These are phyloP conservation scores for Sporothrix luriei DNA, from an alignment of 2,329 filamentous ascomycete genomes.

Conservation along the genomic window DNA sequence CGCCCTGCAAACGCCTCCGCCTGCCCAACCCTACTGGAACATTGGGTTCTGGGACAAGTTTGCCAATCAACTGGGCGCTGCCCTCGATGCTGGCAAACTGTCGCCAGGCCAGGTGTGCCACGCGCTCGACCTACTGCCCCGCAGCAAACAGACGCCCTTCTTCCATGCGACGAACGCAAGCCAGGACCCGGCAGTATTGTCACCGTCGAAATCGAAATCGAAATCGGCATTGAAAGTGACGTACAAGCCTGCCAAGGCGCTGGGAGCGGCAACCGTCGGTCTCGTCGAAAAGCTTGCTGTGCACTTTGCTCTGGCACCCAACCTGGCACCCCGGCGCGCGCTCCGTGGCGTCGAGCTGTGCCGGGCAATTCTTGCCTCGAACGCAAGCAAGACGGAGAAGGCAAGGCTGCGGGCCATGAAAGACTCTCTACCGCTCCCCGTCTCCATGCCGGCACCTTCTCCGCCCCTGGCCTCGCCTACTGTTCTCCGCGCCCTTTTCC, in stretches of 20 bases:
- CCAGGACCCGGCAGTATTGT: background rate
- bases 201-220: background rate
- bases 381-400: conserved; percentile 33
- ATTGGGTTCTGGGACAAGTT: conserved; percentile 38
- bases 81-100: conserved; percentile 29
- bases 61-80: conserved; percentile 27
- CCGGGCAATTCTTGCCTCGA: conserved; percentile 39
- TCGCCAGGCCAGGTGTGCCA: conserved; percentile 29
- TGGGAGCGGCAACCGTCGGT: conserved; percentile 31
- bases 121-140: conserved; percentile 30
- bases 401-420: background rate
- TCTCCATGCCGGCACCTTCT: background rate
- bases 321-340: conserved; percentile 37
- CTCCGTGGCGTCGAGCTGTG: conserved; percentile 43
- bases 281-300: conserved; percentile 37
- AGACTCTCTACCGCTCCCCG: background rate
- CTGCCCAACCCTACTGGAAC: conserved; percentile 33
- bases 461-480: conserved; percentile 30
- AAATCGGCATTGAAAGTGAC: background rate
- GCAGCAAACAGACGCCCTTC: background rate
- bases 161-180: conserved; percentile 1
- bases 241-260: background rate
- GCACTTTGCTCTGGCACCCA: conserved; percentile 34
- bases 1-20: background rate
- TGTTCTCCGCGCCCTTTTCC: conserved; percentile 42